phyloP scores from a whole-genome alignment of 2,329 filamentous ascomycete genomes.

The Pseudofabraea citricarpa region DNA sequence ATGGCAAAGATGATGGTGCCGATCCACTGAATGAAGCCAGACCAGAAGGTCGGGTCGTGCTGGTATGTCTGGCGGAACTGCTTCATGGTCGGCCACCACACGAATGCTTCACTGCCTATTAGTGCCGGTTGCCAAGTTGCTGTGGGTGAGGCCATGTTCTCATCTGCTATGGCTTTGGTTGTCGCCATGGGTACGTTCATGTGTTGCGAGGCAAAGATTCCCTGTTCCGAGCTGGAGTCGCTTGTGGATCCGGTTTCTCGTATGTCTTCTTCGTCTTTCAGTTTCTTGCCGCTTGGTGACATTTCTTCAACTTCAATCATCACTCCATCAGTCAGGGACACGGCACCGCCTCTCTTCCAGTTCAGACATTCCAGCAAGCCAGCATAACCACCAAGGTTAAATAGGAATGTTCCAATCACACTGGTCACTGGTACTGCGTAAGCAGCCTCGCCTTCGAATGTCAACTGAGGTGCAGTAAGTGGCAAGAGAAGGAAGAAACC shows the following conservation, averaged over 20 bases:
- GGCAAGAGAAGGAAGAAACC: slow-evolving; percentile 17
- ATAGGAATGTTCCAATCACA: slow-evolving; percentile 13
- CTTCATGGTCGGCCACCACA: slow-evolving; percentile 10
- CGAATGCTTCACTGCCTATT: slow-evolving; percentile 11
- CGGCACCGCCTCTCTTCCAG: slow-evolving; percentile 7
- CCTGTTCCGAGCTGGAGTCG: slow-evolving; percentile 1
- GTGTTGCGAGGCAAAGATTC: slow-evolving; percentile 1
- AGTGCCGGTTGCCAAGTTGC: slow-evolving; percentile 8
- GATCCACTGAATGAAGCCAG: slow-evolving; percentile 11
- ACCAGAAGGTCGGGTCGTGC: slow-evolving; percentile 9
- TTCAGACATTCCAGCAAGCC: slow-evolving; percentile 17
- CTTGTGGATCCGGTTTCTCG: slow-evolving; percentile 2
- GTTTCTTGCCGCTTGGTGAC: not conserved
- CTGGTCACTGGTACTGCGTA: slow-evolving; percentile 13
- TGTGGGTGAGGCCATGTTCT: not conserved
- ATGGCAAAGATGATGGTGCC: slow-evolving; percentile 18
- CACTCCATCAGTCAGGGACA: slow-evolving; percentile 9
- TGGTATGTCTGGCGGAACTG: slow-evolving; percentile 10
- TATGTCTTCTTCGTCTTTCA: slow-evolving; percentile 1
- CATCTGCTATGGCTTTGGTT: not conserved
- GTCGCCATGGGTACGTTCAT: not conserved
- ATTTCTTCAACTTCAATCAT: slow-evolving; percentile 4
- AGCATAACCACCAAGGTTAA: slow-evolving; percentile 13
- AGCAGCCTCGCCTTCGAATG: slow-evolving; percentile 8
- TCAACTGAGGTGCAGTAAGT: slow-evolving; percentile 9